A percentile compares a stretch with the other conserved stretches of the same genome.
These are phyloP conservation scores for Colletotrichum ledebouriae DNA, from an alignment of 2,329 filamentous ascomycete species.

Conservation along the genomic window DNA sequence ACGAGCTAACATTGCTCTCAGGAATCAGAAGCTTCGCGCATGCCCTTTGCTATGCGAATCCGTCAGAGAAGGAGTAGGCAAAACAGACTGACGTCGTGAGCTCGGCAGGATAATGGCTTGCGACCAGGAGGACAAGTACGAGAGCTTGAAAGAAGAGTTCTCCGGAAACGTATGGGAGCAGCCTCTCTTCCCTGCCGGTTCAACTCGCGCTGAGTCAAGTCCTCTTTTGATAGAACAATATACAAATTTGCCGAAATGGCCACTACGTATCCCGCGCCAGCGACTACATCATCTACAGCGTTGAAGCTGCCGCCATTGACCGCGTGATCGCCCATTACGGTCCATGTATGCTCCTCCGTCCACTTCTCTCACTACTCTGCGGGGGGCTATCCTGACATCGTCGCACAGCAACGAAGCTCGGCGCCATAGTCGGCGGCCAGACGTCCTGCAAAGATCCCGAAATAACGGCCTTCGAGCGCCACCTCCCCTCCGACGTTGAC, in stretches of 20 bases:
- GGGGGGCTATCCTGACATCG: background rate
- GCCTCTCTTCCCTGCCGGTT: constrained; percentile 27
- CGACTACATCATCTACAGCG: constrained; percentile 99
- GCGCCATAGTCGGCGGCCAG: constrained; percentile 95
- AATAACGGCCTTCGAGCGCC: constrained; percentile 90
- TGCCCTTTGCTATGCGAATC: constrained; percentile 42
- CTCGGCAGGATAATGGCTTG: constrained; percentile 86
- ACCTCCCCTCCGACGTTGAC: constrained; percentile 89
- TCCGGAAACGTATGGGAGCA: constrained; percentile 79
- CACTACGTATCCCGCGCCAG: constrained; percentile 95
- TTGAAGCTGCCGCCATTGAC: constrained; percentile 93
- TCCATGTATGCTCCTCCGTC: constrained; percentile 76
- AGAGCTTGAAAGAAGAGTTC: constrained; percentile 85
- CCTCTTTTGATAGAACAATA: constrained; percentile 68
- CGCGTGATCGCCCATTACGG: constrained; percentile 89
- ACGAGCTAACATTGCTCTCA: constrained; percentile 41
- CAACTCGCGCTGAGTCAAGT: constrained; percentile 37
- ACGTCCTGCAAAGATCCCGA: constrained; percentile 99
- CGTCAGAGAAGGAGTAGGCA: background rate
- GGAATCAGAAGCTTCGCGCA: constrained; percentile 50
- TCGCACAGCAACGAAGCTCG: constrained; percentile 85
- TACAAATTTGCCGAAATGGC: constrained; percentile 93
- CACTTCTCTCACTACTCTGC: constrained; percentile 34
- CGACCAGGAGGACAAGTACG: constrained; percentile 90
- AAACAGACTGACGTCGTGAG: constrained; percentile 33